Evolutionary conservation across 345 rosid species (phyloP).

Genomic region (Lumnitzera littorea): DNA sequence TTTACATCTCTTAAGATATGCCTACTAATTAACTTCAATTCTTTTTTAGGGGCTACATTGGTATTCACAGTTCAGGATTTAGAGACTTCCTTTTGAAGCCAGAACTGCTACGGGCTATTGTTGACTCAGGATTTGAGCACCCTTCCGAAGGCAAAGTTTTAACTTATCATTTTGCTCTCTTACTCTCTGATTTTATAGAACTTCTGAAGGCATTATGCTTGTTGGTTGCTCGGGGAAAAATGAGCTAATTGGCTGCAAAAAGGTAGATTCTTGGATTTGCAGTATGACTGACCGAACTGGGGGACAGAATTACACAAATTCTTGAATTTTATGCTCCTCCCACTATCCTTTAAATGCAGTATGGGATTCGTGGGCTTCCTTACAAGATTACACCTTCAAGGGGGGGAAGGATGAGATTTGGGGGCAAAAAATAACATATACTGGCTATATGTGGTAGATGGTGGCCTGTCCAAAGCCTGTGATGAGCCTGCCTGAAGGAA

Average conservation of each 20-base stretch:
- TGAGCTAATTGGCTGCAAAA: no score
- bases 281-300: neutral
- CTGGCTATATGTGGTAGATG: no score
- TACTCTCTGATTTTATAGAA: neutral
- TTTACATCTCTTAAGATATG: neutral
- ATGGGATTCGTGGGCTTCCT: no score
- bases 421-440: no score
- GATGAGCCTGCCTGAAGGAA: no score
- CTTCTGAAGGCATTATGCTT: neutral
- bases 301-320: no score
- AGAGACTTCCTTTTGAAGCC: conserved; percentile 99
- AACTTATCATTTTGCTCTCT: neutral
- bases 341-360: no score
- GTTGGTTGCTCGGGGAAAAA: no score
- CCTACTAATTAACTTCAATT: neutral
- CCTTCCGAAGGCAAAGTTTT: conserved; percentile 80
- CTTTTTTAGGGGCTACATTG: conserved; percentile 73
- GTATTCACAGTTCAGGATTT: conserved; percentile 99
- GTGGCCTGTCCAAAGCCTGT: no score
- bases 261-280: neutral
- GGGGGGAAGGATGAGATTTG: no score
- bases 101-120: conserved; percentile 94
- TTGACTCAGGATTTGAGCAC: conserved; percentile 98
- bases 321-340: no score
- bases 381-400: no score